These are phyloP conservation scores for Xylaria sp. DNA, from an alignment of 2,329 filamentous ascomycete species.

Conservation along the genomic window DNA sequence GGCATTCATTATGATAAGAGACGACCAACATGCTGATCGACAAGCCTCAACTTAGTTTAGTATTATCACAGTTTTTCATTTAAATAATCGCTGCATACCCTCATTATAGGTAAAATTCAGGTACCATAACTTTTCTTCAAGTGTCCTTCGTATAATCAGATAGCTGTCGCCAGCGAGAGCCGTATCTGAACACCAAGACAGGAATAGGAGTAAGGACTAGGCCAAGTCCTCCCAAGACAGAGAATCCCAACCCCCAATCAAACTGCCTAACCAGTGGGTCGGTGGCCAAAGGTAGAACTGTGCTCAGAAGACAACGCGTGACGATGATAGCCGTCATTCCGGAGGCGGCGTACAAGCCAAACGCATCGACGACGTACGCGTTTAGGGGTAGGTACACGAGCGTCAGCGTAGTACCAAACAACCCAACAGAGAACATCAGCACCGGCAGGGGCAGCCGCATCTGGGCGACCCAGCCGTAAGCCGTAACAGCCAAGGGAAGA, in stretches of 20 bases:
- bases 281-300: constrained; percentile 65
- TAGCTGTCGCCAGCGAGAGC: constrained; percentile 61
- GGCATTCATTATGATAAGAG: neutral
- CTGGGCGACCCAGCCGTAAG: constrained; percentile 65
- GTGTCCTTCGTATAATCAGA: constrained; percentile 61
- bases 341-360: constrained; percentile 65
- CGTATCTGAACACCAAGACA: constrained; percentile 61
- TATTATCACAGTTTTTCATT: neutral
- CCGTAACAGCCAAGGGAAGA: constrained; percentile 57
- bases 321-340: constrained; percentile 68
- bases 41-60: neutral
- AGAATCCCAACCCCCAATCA: constrained; percentile 65
- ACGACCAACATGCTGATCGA: neutral
- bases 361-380: constrained; percentile 68
- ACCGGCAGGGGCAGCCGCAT: constrained; percentile 55
- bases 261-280: constrained; percentile 59
- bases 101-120: neutral
- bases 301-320: constrained; percentile 64
- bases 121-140: constrained; percentile 29
- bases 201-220: constrained; percentile 63
- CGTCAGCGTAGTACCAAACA: constrained; percentile 59
- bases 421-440: constrained; percentile 57
- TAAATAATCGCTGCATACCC: neutral
- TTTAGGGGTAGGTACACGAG: constrained; percentile 62
- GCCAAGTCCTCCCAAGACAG: constrained; percentile 55